Evolutionary conservation across 345 rosid species (phyloP).

Genomic region (Ceriops zippeliana): DNA sequence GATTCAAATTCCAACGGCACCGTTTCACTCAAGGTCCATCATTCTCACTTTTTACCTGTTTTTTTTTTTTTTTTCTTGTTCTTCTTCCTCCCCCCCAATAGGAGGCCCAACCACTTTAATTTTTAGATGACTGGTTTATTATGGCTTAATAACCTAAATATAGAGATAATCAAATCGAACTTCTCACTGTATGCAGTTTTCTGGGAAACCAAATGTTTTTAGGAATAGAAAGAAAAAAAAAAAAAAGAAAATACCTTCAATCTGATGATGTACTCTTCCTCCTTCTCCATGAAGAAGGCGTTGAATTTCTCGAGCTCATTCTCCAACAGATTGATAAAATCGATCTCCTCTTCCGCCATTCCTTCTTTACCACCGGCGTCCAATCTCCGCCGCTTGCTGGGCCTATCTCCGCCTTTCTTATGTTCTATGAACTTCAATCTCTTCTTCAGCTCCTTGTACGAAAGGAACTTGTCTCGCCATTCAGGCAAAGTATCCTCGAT

Average conservation of each 20-base stretch:
- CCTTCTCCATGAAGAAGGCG: slow-evolving; percentile 80
- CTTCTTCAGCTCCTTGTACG: slow-evolving; percentile 95
- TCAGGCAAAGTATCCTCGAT: slow-evolving; percentile 93
- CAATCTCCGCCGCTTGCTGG: slow-evolving; percentile 11
- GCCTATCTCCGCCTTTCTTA: slow-evolving; percentile 41
- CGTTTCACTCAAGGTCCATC: background rate
- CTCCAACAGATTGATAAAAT: slow-evolving; percentile 67
- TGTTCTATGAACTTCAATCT: slow-evolving; percentile 67
- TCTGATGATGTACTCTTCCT: slow-evolving; percentile 89
- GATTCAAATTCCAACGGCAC: background rate
- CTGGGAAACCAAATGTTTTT: background rate
- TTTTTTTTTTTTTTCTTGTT: too few relatives aligned
- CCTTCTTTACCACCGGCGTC: slow-evolving; percentile 16
- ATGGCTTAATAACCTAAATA: too few relatives aligned
- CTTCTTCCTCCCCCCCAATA: too few relatives aligned
- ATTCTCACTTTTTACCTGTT: too few relatives aligned
- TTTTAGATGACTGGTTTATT: too few relatives aligned
- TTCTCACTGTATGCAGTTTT: background rate
- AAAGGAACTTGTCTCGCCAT: slow-evolving; percentile 89
- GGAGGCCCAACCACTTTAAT: too few relatives aligned
- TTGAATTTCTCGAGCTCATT: slow-evolving; percentile 93
- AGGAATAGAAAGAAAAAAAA: background rate
- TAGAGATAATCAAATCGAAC: background rate
- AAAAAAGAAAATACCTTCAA: slow-evolving; percentile 52
- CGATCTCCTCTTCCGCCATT: slow-evolving; percentile 65